Evolutionary conservation across 345 rosid genomes (phyloP).

Genomic region (Gossypium sturtianum): DNA sequence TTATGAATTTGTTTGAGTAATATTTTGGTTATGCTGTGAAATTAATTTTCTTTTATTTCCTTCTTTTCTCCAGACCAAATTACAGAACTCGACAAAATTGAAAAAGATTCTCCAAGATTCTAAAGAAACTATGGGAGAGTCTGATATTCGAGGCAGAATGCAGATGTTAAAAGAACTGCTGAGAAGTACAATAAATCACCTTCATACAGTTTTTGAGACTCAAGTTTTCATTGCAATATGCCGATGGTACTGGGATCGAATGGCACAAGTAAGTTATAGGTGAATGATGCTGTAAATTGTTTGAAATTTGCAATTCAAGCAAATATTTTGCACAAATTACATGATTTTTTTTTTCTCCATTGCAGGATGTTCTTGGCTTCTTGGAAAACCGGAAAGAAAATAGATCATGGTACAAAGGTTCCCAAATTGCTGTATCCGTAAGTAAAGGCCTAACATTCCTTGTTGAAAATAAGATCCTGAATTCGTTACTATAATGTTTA

Average conservation of each 20-base stretch:
- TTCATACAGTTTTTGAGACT: conserved; percentile 66
- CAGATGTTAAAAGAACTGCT: conserved; percentile 81
- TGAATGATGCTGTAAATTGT: not conserved
- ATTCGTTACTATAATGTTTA: not conserved
- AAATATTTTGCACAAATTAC: not conserved
- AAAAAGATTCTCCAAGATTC: conserved; percentile 92
- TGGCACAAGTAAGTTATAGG: conserved; percentile 63
- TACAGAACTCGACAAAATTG: conserved; percentile 69
- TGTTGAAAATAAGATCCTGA: not conserved
- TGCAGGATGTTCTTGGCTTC: conserved; percentile 77
- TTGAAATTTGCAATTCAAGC: not conserved
- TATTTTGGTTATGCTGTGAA: not conserved
- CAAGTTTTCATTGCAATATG: conserved; percentile 75
- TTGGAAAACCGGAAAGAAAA: conserved; percentile 91
- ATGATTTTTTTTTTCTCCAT: not conserved
- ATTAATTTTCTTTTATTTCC: not conserved
- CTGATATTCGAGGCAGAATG: conserved; percentile 73
- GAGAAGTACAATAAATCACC: conserved; percentile 68
- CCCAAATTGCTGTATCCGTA: conserved; percentile 75
- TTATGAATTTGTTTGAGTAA: conserved; percentile 1
- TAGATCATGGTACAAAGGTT: conserved; percentile 89
- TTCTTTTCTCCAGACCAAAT: conserved; percentile 49
- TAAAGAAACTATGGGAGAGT: conserved; percentile 73
- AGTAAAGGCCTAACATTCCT: conserved; percentile 20
- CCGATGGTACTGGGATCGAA: conserved; percentile 91